Conservation (phyloP, 1,139 yeast genomes). For the Diutina ranongensis region DNA sequence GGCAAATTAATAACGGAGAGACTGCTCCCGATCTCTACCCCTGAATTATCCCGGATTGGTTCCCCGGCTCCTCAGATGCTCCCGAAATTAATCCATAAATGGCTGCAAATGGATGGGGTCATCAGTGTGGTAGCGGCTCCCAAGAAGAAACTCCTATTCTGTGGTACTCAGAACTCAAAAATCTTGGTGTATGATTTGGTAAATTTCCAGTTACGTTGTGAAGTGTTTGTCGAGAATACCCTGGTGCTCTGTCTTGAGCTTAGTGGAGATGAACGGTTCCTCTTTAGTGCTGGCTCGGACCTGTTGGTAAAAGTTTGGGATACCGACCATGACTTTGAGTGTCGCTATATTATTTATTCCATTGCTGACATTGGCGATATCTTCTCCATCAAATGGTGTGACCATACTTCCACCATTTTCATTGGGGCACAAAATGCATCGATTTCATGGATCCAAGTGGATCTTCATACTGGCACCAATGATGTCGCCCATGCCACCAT, state of each 20-base stretch:
- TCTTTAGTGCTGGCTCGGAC: constrained; percentile 86
- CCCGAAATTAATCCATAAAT: constrained; percentile 41
- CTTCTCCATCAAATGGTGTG: constrained; percentile 70
- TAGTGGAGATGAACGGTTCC: constrained; percentile 43
- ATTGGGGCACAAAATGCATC: constrained; percentile 92
- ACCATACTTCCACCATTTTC: constrained; percentile 47
- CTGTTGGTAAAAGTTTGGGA: constrained; percentile 84
- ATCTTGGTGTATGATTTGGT: constrained; percentile 60
- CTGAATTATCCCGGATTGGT: not conserved
- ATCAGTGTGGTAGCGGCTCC: constrained; percentile 69
- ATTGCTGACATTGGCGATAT: constrained; percentile 87
- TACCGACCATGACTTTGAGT: constrained; percentile 14
- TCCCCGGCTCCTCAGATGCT: not conserved
- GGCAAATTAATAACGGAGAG: not conserved
- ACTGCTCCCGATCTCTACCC: constrained; percentile 5
- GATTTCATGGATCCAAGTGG: constrained; percentile 50
- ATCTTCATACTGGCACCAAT: not conserved
- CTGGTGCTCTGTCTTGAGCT: constrained; percentile 62
- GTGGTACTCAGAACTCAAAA: constrained; percentile 91
- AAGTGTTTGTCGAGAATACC: constrained; percentile 46
- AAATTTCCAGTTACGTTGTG: constrained; percentile 42
- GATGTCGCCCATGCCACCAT: constrained; percentile 10
- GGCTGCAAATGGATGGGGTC: constrained; percentile 67
- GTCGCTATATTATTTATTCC: constrained; percentile 61
- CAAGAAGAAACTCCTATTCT: constrained; percentile 47